phyloP scores from a whole-genome alignment of 2,329 filamentous ascomycete species.

The Ceratocystis eucalypticola region DNA sequence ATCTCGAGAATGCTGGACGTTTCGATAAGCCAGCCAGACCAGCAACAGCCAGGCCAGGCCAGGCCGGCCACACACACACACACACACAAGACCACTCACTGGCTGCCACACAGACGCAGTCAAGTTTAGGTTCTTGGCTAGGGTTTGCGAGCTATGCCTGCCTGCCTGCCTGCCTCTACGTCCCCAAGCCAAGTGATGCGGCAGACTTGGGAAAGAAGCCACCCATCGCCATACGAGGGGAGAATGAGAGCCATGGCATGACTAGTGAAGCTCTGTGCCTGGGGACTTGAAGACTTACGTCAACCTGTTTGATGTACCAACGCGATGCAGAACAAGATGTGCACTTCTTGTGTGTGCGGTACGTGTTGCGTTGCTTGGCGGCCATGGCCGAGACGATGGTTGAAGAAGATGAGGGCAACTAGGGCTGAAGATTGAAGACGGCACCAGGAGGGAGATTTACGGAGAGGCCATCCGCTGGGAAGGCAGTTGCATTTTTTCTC shows the following conservation, averaged over 20 bases:
- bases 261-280: not conserved
- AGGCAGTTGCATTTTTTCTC: too few species aligned
- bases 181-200: not conserved
- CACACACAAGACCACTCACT: too few species aligned
- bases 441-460: not conserved
- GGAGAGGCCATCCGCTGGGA: not conserved
- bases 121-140: not conserved
- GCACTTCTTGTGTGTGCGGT: not conserved
- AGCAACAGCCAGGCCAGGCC: not conserved
- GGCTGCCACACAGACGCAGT: too few species aligned
- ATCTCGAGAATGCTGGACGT: not conserved
- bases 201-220: not conserved
- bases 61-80: not conserved
- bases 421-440: not conserved
- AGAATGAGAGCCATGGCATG: too few species aligned
- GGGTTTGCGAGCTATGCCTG: not conserved
- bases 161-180: not conserved
- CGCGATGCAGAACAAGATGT: not conserved
- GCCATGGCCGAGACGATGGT: not conserved
- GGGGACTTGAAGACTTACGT: not conserved
- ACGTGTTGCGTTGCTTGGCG: too few species aligned
- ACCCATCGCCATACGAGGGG: not conserved
- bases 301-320: conserved; percentile 2
- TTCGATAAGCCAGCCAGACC: not conserved
- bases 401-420: not conserved